phyloP scores from a whole-genome alignment of 1,284 basidiomycete genomes.

The Puccinia horiana region DNA sequence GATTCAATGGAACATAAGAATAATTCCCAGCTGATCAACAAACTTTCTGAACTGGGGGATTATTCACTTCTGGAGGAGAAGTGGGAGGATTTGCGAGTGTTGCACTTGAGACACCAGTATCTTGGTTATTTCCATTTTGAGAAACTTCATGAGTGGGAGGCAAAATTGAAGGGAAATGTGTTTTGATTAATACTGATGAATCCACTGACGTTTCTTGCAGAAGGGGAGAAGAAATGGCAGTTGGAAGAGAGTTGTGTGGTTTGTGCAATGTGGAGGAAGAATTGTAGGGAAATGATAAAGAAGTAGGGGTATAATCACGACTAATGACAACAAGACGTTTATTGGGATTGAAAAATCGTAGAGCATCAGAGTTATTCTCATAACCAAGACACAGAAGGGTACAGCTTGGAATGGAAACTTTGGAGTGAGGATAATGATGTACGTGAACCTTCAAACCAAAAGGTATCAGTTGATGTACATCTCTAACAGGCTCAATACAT shows the following conservation, averaged over 20 bases:
- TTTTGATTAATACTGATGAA: background rate
- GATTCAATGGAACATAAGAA: background rate
- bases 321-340: background rate
- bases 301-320: background rate
- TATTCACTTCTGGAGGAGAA: background rate
- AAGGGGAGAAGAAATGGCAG: background rate
- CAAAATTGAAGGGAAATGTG: too few species aligned
- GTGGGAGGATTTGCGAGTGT: background rate
- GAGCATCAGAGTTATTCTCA: conserved; percentile 19
- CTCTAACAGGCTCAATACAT: background rate
- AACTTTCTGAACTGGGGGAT: background rate
- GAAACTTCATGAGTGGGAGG: background rate
- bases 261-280: background rate
- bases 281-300: background rate
- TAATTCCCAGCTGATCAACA: too few species aligned
- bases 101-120: too few species aligned
- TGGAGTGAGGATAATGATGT: conserved; percentile 4
- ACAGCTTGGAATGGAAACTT: background rate
- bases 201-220: background rate
- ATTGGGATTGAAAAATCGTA: conserved; percentile 10
- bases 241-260: background rate
- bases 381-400: background rate
- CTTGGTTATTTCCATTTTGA: background rate
- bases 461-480: background rate
- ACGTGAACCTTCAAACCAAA: conserved; percentile 22